Evolutionary conservation across 2,329 filamentous ascomycete species (phyloP), one percentile per base, ranked within the genome.

Genomic region (Thermoascus crustaceus): DNA sequence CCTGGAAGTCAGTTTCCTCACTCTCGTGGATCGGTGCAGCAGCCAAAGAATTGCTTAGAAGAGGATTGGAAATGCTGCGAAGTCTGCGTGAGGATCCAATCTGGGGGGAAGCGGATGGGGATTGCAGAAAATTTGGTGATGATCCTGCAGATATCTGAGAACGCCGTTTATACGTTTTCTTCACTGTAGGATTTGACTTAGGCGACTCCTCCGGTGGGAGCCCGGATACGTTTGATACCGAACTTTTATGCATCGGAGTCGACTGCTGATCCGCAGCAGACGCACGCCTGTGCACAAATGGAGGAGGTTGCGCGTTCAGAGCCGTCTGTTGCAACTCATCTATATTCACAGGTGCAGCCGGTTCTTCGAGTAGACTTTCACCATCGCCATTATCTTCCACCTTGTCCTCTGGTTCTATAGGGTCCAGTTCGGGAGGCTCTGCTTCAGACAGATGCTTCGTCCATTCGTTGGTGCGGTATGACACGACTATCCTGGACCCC

Each of bases 401-500:
- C 22, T 52, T 35, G 5, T 57, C 53, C 11, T 53, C 45, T 43
- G 49, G 57, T 43, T 71, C 52, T 55, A 70, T 45, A 3, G 76
- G 53, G 16, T 73, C 67, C 8, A 83, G 57, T 2, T 77, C 72
- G 1, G 86, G 86, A 4, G 67, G 64, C 10, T 95, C 88, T 5
- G 89, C 87, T 26, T 74, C 67, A 43, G 79, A 78, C 7, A 94
- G 69, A 57, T 94, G 86, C 57, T 94, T 95, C 0, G 87, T 86
- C 89, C 89, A 96, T 62, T 96, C 89, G 45, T 94, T 94, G 2
- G 87, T 95, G 38, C 89, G 77, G 54, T 91, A 94, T 0, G 82
- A 84, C 55, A 85, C 68, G 2, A 87, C 82, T 6, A 94, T 75
- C 41, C 76, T 80, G 1, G 87, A 91, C 21, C 87, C 61, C 8